Conservation (phyloP, 2,329 filamentous ascomycete genomes). For the Diaporthe australafricana region DNA sequence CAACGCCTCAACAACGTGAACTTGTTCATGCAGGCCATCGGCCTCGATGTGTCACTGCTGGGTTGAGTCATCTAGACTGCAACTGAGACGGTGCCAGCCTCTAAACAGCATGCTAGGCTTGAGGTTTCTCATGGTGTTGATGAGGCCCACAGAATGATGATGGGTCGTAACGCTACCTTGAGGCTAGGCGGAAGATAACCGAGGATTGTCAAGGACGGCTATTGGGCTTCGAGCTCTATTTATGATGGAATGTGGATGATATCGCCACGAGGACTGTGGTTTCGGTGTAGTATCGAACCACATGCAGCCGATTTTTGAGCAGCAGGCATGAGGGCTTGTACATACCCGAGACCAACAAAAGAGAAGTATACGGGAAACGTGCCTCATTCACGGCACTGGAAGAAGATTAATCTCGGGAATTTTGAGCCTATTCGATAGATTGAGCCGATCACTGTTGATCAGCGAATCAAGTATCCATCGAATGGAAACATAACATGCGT, state of each 20-base stretch:
- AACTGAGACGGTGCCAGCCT: neutral
- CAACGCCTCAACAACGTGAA: constrained; percentile 93
- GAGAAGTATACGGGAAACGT: constrained; percentile 8
- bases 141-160: neutral
- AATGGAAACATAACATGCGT: constrained; percentile 17
- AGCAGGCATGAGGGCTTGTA: constrained; percentile 21
- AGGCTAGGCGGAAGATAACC: neutral
- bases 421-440: constrained; percentile 17
- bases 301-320: neutral
- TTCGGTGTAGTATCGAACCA: constrained; percentile 12
- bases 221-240: neutral
- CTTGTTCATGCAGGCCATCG: constrained; percentile 97
- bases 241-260: constrained; percentile 3
- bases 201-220: constrained; percentile 1
- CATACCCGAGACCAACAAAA: constrained; percentile 12
- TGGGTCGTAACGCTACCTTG: neutral
- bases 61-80: constrained; percentile 44
- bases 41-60: constrained; percentile 89
- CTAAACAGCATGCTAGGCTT: neutral
- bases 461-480: constrained; percentile 20
- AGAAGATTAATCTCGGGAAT: neutral
- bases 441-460: constrained; percentile 22
- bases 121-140: neutral
- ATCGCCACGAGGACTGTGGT: constrained; percentile 4
- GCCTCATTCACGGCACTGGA: constrained; percentile 12